Evolutionary conservation across 2,329 filamentous ascomycete species (phyloP).

Genomic region (Triangularia verruculosa): DNA sequence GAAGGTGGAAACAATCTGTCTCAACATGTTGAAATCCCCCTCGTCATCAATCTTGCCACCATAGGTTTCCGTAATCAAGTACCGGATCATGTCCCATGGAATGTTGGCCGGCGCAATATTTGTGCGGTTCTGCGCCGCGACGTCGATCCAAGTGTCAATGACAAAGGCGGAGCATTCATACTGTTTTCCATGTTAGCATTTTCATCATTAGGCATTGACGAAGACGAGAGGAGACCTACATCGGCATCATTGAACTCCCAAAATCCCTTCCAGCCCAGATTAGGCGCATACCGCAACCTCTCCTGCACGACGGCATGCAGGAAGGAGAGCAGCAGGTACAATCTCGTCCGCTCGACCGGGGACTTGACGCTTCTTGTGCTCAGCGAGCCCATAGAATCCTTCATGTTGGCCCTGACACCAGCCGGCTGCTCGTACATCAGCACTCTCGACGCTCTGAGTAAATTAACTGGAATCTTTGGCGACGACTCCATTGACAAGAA

Average conservation of each 20-base stretch:
- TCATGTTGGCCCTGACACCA: slow-evolving; percentile 96
- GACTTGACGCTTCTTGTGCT: slow-evolving; percentile 72
- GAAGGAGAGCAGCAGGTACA: slow-evolving; percentile 91
- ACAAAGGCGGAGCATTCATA: slow-evolving; percentile 97
- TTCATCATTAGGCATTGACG: slow-evolving; percentile 93
- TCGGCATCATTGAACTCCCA: slow-evolving; percentile 99
- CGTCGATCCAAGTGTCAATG: slow-evolving; percentile 91
- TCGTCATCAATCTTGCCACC: slow-evolving; percentile 96
- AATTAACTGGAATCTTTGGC: slow-evolving; percentile 92
- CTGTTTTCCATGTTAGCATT: slow-evolving; percentile 44
- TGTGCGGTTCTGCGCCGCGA: slow-evolving; percentile 75
- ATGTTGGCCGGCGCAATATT: slow-evolving; percentile 93
- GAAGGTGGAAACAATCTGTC: slow-evolving; percentile 69
- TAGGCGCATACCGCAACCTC: slow-evolving; percentile 88
- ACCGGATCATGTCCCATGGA: slow-evolving; percentile 93
- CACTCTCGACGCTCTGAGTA: slow-evolving; percentile 88
- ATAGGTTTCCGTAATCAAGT: slow-evolving; percentile 89
- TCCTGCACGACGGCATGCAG: slow-evolving; percentile 95
- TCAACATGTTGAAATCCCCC: slow-evolving; percentile 73
- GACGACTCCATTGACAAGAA: slow-evolving; percentile 99
- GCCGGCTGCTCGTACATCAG: slow-evolving; percentile 98
- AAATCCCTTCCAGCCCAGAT: slow-evolving; percentile 94
- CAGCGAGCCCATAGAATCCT: slow-evolving; percentile 86
- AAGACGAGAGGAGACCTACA: slow-evolving; percentile 61
- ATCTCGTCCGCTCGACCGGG: slow-evolving; percentile 83